phyloP scores from a whole-genome alignment of 176 grass and related monocot genomes.

The Oryza officinalis region DNA sequence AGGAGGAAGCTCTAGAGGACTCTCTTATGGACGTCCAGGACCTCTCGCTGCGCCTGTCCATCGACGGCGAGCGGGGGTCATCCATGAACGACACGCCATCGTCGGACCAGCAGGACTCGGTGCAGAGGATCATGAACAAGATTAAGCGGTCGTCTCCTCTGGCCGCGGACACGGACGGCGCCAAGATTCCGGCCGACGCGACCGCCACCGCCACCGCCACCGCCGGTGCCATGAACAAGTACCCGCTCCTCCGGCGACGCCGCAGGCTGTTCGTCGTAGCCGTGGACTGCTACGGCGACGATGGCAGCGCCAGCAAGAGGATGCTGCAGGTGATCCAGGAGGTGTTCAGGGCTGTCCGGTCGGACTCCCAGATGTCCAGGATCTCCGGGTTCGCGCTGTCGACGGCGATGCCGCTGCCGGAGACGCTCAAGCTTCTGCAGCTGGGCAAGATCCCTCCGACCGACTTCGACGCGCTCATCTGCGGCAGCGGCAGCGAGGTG shows the following conservation, averaged over 20 bases:
- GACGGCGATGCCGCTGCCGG: conserved; percentile 81
- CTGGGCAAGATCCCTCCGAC: conserved; percentile 60
- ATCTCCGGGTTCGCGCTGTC: conserved; percentile 92
- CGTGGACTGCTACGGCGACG: conserved; percentile 72
- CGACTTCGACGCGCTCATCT: conserved; percentile 90
- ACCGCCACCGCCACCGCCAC: conserved; percentile 35
- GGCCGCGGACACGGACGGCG: conserved; percentile 17
- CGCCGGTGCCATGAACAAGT: conserved; percentile 58
- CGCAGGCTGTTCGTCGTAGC: conserved; percentile 81
- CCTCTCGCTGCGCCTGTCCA: conserved; percentile 77
- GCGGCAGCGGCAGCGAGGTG: conserved; percentile 84
- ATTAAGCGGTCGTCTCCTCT: conserved; percentile 56
- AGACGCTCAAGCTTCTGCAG: conserved; percentile 67
- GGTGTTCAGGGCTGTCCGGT: conserved; percentile 72
- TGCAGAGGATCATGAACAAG: conserved; percentile 82
- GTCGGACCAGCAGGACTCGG: conserved; percentile 64
- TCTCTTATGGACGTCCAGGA: conserved; percentile 88
- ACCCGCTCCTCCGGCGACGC: conserved; percentile 72
- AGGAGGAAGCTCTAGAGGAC: conserved; percentile 73
- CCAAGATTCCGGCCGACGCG: conserved; percentile 36
- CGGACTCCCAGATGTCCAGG: conserved; percentile 86
- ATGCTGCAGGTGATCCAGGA: conserved; percentile 89
- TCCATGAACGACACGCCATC: conserved; percentile 36
- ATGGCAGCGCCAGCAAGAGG: conserved; percentile 65
- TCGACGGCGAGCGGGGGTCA: conserved; percentile 66